Evolutionary conservation across 805 yeast species (phyloP), one percentile per base, ranked within the genome.

Genomic region (Lipomyces mesembrius): DNA sequence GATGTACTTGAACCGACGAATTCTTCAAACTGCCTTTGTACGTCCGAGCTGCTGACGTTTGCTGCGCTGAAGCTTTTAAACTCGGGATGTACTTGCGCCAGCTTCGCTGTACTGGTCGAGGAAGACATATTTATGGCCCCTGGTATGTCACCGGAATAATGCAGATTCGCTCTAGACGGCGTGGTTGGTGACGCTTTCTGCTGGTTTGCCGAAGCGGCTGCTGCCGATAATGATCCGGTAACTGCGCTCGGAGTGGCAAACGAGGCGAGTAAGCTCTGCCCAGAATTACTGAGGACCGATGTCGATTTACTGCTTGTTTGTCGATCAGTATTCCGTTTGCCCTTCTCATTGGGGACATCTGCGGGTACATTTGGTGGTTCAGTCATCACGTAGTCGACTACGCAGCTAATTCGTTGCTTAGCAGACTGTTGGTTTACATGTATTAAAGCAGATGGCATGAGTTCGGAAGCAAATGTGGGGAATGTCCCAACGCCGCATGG

Each of bases 201-300:
- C 51, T 32, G 27, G 34, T 29, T 54, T 43, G 25, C 37, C 32
- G 46, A 32, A 14, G 55, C 34, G n/a, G 55, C 29, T 17, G 63
- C 58, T 34, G 59, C 43, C 12, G 66, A 54, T 7, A 60, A 29
- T 14, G 65, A 57, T 7, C 34, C 39, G 14, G 67, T 32, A 22
- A 53, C 54, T 11, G 61, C 60, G 20, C 9, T 12, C 14, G 69
- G 62, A 7, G 67, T 64, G 22, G 68, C 59, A 29, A 65, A 59
- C 12, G 68, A 53, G 17, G 61, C 46, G 7, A 67, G 37, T 35
- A 67, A 46, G 3, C 64, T 49, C 51, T 62, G 39, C 6, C 66
- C 60, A 14, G 68, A 64, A 20, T 60, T 46, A 9, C 39, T 54
- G 32, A 65, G 12, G 14, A 60, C 61, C 20, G 65, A 52, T 6